A percentile compares a stretch with the other conserved stretches of the same genome.
Conservation (phyloP, 768 basidiomycete genomes). For the Lentinula raphanica region DNA sequence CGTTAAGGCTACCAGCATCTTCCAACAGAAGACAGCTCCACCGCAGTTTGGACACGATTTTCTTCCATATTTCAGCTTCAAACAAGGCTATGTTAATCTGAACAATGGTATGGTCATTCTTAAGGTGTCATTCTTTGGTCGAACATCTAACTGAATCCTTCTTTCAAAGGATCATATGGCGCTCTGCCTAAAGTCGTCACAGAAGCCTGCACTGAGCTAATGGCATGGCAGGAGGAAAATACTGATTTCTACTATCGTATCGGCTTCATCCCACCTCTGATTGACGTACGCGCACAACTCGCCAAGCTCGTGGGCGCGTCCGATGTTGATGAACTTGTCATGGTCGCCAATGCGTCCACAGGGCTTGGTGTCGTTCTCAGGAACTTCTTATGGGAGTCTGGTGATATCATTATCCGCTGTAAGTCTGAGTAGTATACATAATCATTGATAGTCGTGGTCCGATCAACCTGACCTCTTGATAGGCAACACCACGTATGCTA, state of each 20-base stretch:
- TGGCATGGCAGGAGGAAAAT: constrained; percentile 40
- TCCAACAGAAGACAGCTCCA: background rate
- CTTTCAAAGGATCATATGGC: constrained; percentile 55
- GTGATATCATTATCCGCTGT: constrained; percentile 65
- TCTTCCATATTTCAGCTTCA: background rate
- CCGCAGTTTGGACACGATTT: background rate
- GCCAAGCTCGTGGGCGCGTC: constrained; percentile 48
- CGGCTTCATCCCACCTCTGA: constrained; percentile 27
- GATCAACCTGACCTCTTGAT: background rate
- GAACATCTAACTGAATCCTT: constrained; percentile 20
- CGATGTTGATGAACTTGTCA: constrained; percentile 45
- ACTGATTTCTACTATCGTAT: constrained; percentile 53
- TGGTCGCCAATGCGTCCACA: constrained; percentile 57
- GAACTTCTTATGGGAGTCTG: constrained; percentile 62
- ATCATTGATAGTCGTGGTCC: constrained; percentile 2
- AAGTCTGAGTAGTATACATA: constrained; percentile 17
- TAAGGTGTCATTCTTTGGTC: constrained; percentile 3
- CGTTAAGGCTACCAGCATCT: background rate
- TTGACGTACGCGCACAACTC: constrained; percentile 37
- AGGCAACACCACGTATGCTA: constrained; percentile 54
- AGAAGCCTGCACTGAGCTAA: constrained; percentile 34
- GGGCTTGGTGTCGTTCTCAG: constrained; percentile 62
- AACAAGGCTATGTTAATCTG: background rate
- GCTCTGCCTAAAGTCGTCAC: constrained; percentile 49
- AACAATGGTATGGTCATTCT: background rate